phyloP scores from a whole-genome alignment of 2,329 filamentous ascomycete genomes.

The Sphaerulina vaccinii region DNA sequence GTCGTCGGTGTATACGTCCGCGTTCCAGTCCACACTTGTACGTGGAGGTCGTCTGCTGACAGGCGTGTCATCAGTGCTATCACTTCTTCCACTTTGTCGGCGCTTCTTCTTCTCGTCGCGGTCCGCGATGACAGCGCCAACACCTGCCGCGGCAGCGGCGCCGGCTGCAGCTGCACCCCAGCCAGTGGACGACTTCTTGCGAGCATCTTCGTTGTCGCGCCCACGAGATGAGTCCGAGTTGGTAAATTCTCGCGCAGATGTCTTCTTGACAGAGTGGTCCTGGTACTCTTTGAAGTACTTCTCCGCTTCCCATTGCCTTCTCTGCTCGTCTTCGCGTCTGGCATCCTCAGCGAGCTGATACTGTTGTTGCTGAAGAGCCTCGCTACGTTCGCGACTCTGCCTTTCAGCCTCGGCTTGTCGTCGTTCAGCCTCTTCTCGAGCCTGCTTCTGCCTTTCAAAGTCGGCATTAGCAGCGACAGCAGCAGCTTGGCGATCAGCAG shows the following conservation, averaged over 20 bases:
- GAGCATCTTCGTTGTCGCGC: slow-evolving; percentile 11
- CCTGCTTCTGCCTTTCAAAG: slow-evolving; percentile 18
- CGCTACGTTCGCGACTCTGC: slow-evolving; percentile 28
- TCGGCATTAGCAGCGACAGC: slow-evolving; percentile 22
- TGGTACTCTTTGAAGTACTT: slow-evolving; percentile 18
- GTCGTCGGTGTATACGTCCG: slow-evolving; percentile 12
- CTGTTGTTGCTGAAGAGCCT: slow-evolving; percentile 34
- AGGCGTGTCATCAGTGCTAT: slow-evolving; percentile 18
- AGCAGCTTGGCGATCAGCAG: slow-evolving; percentile 19
- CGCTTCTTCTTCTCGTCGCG: slow-evolving; percentile 27
- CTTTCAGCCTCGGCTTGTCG: slow-evolving; percentile 23
- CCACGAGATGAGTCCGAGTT: slow-evolving; percentile 8
- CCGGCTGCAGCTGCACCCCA: slow-evolving; percentile 42
- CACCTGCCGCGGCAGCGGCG: slow-evolving; percentile 35
- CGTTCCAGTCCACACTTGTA: slow-evolving; percentile 15
- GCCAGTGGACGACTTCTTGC: slow-evolving; percentile 26
- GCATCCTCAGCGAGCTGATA: slow-evolving; percentile 24
- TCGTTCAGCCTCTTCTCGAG: slow-evolving; percentile 25
- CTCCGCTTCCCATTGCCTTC: slow-evolving; percentile 21
- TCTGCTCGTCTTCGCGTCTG: slow-evolving; percentile 22
- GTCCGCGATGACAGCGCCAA: slow-evolving; percentile 33
- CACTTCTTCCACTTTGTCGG: slow-evolving; percentile 20
- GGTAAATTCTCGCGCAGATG: not conserved
- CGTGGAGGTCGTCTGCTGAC: slow-evolving; percentile 12
- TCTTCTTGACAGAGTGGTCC: slow-evolving; percentile 1